Evolutionary conservation across 169 alveolate genomes (phyloP).

Genomic region (Eimeria falciformis): DNA sequence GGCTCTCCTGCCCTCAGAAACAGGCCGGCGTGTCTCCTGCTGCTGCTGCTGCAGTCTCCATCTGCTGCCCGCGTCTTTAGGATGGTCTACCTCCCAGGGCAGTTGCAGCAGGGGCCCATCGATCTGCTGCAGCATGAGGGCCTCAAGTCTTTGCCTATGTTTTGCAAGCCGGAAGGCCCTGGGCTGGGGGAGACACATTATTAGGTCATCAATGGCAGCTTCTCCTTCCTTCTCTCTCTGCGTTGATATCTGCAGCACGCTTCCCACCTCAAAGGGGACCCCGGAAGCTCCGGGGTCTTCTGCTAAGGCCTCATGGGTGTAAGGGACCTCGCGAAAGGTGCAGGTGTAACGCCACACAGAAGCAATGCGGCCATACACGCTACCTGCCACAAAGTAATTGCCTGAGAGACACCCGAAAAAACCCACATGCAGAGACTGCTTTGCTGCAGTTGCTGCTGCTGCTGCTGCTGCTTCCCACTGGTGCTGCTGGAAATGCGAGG

Average conservation of each 20-base stretch:
- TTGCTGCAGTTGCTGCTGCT: background rate
- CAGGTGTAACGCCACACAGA: background rate
- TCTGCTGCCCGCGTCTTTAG: slow-evolving; percentile 1
- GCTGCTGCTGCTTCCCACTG: background rate
- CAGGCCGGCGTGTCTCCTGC: slow-evolving; percentile 23
- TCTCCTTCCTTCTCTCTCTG: slow-evolving; percentile 28
- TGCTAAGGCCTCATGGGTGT: background rate
- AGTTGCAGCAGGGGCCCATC: slow-evolving; percentile 36
- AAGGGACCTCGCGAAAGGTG: background rate
- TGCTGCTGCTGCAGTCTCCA: slow-evolving; percentile 24
- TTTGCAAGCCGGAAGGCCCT: slow-evolving; percentile 43
- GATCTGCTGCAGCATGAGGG: slow-evolving; percentile 18
- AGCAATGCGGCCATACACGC: slow-evolving; percentile 47
- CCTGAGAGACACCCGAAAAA: background rate
- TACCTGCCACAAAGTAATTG: slow-evolving; percentile 49
- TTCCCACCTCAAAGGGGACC: background rate
- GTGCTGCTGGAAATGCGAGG: background rate
- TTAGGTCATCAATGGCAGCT: slow-evolving; percentile 27
- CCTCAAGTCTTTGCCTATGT: slow-evolving; percentile 1
- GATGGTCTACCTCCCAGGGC: slow-evolving; percentile 47
- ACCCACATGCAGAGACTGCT: background rate
- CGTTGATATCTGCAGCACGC: background rate
- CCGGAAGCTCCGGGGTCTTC: background rate
- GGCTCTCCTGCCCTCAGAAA: slow-evolving; percentile 33
- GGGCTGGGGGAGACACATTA: background rate